Evolutionary conservation across 108 stramenopile species (phyloP).

Genomic region (Craspedostauros australis): DNA sequence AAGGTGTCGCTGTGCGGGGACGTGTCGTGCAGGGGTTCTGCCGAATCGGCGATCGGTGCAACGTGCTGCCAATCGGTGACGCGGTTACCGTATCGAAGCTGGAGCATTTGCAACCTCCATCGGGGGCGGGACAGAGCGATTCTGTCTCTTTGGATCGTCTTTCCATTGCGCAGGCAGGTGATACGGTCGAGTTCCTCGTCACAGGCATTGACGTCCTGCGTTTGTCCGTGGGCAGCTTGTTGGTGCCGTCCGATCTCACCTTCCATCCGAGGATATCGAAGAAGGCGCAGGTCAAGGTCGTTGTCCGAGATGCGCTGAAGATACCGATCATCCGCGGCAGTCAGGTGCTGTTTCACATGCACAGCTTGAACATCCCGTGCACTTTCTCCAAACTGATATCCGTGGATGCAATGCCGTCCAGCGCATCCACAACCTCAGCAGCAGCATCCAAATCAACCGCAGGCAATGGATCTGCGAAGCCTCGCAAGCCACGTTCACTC

Average conservation of each 20-base stretch:
- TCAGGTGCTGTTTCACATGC: constrained; percentile 79
- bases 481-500: constrained; percentile 65
- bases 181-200: constrained; percentile 74
- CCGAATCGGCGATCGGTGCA: constrained; percentile 51
- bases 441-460: no score
- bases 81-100: constrained; percentile 55
- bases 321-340: constrained; percentile 95
- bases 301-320: constrained; percentile 93
- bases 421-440: constrained; percentile 77
- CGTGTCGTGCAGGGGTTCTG: constrained; percentile 79
- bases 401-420: no score
- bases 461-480: constrained; percentile 55
- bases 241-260: constrained; percentile 62
- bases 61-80: constrained; percentile 80
- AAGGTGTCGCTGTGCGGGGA: constrained; percentile 63
- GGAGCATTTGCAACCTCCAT: constrained; percentile 54
- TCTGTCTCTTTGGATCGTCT: no score
- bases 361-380: constrained; percentile 70
- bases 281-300: constrained; percentile 74
- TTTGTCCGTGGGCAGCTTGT: constrained; percentile 67
- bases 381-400: constrained; percentile 58
- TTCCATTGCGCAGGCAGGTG: constrained; percentile 75
- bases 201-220: constrained; percentile 71
- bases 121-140: constrained; percentile 15
- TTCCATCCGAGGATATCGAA: constrained; percentile 62